Base-by-base conservation (phyloP, 2,329 filamentous ascomycete genomes). In the Amauroascus niger region DNA sequence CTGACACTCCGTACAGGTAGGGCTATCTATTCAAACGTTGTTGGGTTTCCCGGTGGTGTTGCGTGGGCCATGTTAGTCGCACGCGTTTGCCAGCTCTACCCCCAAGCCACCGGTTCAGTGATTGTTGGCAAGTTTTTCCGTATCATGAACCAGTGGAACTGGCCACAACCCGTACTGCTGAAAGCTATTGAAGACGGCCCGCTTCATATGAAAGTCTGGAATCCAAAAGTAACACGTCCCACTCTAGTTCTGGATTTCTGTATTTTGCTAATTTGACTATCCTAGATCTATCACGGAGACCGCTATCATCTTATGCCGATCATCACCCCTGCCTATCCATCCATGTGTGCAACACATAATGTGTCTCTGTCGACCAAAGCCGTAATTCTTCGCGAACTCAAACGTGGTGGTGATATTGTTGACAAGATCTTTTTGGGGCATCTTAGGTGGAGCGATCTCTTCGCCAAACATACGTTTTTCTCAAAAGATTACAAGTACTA, bases 31-130 rank as follows among this genome's bases (percentile, higher is more conserved):
- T 88, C 88, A 59, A 96, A 96, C 64, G 90, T 97, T 59, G 89
- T 95, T 70, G 93, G 93, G 24, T 98, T 93, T 61, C 93, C 93
- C 1, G 93, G 93, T 62, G 93, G 93, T 71, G 90, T 98, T 39
- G 93, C 93, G 4, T 98, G 91, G 88, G 93, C 91, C 11, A 96
- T 98, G 86, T 79, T 98, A 64, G 90, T 97, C 26, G 93, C 93
- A 49, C 81, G 93, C 59, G 87, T 97, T 40, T 97, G 93, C 69
- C 93, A 98, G 69, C 79, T 98, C 14, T 98, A 97, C 64, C 93
- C 93, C 13, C 89, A 88, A 66, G 93, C 93, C 6, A 87, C 88
- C 7, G 87, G 87, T 16, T 88, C 90, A 1, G 86, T 89, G 22
- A 84, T 98, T 53, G 84, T 98, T 39, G 81, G 84, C 65, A 96